Evolutionary conservation across 1,284 basidiomycete species (phyloP).

Genomic region (Uromyces viciae-fabae): DNA sequence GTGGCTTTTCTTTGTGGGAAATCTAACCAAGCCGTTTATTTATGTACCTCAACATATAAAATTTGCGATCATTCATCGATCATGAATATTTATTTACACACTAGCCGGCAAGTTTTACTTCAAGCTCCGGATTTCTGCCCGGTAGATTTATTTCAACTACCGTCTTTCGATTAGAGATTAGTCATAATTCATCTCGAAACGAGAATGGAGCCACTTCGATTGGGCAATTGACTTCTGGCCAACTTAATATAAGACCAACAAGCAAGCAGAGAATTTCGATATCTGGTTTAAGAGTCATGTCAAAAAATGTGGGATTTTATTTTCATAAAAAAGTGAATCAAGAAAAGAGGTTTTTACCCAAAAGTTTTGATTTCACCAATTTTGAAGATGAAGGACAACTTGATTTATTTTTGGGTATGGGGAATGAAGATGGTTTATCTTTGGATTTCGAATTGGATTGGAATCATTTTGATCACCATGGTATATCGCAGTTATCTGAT

Average conservation of each 20-base stretch:
- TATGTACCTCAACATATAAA: too few relatives aligned
- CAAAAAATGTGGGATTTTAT: constrained; percentile 38
- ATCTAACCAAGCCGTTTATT: too few relatives aligned
- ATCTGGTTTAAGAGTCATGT: constrained; percentile 17
- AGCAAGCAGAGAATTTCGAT: constrained; percentile 18
- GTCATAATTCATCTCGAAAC: background rate
- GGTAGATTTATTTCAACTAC: constrained; percentile 9
- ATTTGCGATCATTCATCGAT: too few relatives aligned
- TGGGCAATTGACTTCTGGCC: background rate
- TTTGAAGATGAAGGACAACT: constrained; percentile 35
- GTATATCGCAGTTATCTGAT: background rate
- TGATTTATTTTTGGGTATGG: constrained; percentile 36
- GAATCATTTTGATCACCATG: constrained; percentile 9
- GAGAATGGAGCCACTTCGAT: background rate
- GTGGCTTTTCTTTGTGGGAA: too few relatives aligned
- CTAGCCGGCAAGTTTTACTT: constrained; percentile 27
- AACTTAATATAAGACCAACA: background rate
- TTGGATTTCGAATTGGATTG: constrained; percentile 15
- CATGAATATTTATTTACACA: too few relatives aligned
- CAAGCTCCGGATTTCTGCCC: constrained; percentile 33
- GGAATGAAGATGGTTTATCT: constrained; percentile 25
- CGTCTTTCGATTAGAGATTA: background rate
- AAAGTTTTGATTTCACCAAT: constrained; percentile 4
- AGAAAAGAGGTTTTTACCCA: constrained; percentile 3
- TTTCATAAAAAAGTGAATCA: constrained; percentile 32